Conservation (phyloP, 768 basidiomycete genomes). For the Pleurotus citrinopileatus region DNA sequence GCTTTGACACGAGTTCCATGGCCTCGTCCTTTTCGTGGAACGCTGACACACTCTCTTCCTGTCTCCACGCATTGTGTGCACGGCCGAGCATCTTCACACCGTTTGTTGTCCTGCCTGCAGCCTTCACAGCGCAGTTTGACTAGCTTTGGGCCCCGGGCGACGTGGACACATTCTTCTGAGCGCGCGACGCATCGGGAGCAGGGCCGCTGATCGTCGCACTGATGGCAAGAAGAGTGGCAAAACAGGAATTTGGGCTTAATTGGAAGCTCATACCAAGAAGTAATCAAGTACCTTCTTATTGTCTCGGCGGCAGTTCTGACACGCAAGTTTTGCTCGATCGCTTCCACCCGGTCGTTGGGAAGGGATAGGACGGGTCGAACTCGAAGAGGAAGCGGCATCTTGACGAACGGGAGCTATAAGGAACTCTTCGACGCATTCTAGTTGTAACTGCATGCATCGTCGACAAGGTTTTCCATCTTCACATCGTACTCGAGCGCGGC, state of each 20-base stretch:
- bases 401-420: conserved; percentile 20
- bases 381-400: conserved; percentile 17
- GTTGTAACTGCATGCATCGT: conserved; percentile 47
- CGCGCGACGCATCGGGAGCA: conserved; percentile 57
- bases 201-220: conserved; percentile 66
- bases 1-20: conserved; percentile 61
- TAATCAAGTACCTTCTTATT: conserved; percentile 52
- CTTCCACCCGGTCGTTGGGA: conserved; percentile 26
- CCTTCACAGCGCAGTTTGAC: conserved; percentile 59
- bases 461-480: conserved; percentile 47
- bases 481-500: conserved; percentile 56
- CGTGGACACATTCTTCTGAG: conserved; percentile 53
- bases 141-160: conserved; percentile 53
- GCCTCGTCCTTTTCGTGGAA: conserved; percentile 52
- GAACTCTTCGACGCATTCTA: conserved; percentile 49
- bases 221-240: conserved; percentile 7
- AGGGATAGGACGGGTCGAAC: conserved; percentile 18
- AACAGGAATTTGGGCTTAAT: conserved; percentile 9
- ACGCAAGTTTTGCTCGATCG: conserved; percentile 59
- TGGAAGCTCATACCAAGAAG: not conserved
- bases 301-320: conserved; percentile 57
- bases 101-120: conserved; percentile 53
- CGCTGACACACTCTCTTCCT: conserved; percentile 44
- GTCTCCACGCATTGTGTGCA: conserved; percentile 49
- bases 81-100: conserved; percentile 58